Evolutionary conservation across 164 flowering plant species (phyloP), one percentile per base, ranked within the genome.

Genomic region (Nymphaea thermarum): DNA sequence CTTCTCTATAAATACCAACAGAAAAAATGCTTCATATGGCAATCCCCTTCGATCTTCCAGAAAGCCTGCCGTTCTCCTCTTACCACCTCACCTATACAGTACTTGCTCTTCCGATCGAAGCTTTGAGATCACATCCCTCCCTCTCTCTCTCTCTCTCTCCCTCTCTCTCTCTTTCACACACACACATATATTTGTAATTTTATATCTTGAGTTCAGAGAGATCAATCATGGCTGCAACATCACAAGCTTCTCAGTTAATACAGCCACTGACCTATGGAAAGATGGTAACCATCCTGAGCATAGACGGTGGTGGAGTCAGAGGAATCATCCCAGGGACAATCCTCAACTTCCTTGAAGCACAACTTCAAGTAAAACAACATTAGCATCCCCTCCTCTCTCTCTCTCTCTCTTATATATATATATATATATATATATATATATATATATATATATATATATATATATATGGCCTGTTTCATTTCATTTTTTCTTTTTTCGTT

Each of bases 241-340:
- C 73, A 67, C 3, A 57, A 8, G 4, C 65, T 53, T 17, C 47
- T 44, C 63, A 66, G 45, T 25, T 12, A 47, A 64, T 76, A 8
- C 77, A 77, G 41, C 77, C 83, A 17, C 83, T 80, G 47, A 74
- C 74, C 65, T 73, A 77, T 44, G 80, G 83, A 57, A 66, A 74
- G 36, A 61, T 66, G 6, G 72, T 81, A 71, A 78, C 81, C 7
- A 57, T 81, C 64, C 75, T 81, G 3, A 78, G 83, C 68, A 78
- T 81, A 8, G 83, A 81, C 71, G 83, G 83, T 6, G 83, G 83
- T 18, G 83, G 83, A 14, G 64, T 81, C n/a, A 64, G 81, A 69
- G 83, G 81, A 57, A 47, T 81, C 59, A 81, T 81, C 70, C 83
- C 83, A 41, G 81, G 69, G 1, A 69, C 63, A 47, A 76, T 78